Evolutionary conservation across 2,329 filamentous ascomycete species (phyloP).

Genomic region (Talaromyces sp.): DNA sequence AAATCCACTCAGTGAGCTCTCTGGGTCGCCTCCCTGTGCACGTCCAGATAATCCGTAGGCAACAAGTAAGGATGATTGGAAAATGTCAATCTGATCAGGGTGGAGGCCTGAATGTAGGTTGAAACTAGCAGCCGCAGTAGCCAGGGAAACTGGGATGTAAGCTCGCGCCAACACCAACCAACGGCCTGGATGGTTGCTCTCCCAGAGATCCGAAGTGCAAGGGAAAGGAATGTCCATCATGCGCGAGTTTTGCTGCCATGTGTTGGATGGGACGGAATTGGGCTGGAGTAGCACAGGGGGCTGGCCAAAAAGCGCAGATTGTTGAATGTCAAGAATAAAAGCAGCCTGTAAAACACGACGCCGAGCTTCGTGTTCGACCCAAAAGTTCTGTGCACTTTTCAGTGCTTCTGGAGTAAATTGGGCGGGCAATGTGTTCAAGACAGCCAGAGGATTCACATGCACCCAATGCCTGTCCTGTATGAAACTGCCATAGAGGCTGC

Average conservation of each 20-base stretch:
- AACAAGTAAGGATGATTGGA: conserved; percentile 19
- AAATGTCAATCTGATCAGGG: conserved; percentile 14
- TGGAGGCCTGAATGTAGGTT: conserved; percentile 2
- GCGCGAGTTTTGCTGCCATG: conserved; percentile 9
- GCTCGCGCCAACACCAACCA: conserved; percentile 20
- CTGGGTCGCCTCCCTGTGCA: conserved; percentile 7
- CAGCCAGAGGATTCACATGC: conserved; percentile 23
- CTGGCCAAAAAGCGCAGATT: conserved; percentile 26
- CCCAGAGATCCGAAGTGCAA: conserved; percentile 26
- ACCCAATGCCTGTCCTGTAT: conserved; percentile 23
- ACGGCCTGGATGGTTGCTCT: conserved; percentile 19
- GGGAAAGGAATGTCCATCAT: conserved; percentile 23
- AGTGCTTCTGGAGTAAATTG: conserved; percentile 18
- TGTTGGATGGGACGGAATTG: conserved; percentile 5
- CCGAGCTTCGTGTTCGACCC: conserved; percentile 29
- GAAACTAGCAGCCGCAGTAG: conserved; percentile 12
- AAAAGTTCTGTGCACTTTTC: conserved; percentile 25
- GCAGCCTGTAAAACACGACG: conserved; percentile 28
- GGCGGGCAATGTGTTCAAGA: conserved; percentile 21
- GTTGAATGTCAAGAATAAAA: conserved; percentile 28
- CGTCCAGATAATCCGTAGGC: conserved; percentile 14
- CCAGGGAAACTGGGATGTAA: conserved; percentile 13
- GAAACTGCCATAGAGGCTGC: conserved; percentile 27
- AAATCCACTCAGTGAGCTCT: conserved; percentile 11
- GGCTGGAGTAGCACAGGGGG: conserved; percentile 23